These are phyloP conservation scores for Leishmania amazonensis DNA, from an alignment of 208 protist species.

Conservation along the genomic window DNA sequence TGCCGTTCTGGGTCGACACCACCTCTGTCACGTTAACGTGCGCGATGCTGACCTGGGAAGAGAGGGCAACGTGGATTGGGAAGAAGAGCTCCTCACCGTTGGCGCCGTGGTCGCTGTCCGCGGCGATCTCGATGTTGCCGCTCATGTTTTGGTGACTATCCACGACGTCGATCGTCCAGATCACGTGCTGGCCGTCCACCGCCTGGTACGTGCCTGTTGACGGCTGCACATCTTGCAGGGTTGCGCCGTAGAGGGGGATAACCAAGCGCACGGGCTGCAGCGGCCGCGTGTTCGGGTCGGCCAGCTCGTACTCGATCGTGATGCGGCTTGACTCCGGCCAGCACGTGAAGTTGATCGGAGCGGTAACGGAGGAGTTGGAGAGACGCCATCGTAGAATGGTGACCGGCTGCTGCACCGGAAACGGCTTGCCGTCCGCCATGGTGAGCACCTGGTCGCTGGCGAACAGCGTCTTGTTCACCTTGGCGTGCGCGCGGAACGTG, in stretches of 20 bases:
- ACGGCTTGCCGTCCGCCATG: slow-evolving; percentile 81
- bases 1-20: slow-evolving; percentile 55
- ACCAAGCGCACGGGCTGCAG: slow-evolving; percentile 57
- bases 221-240: slow-evolving; percentile 35
- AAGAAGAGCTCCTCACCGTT: slow-evolving; percentile 67
- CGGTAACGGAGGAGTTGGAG: slow-evolving; percentile 25
- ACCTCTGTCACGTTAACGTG: slow-evolving; percentile 64
- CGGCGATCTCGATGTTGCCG: slow-evolving; percentile 74
- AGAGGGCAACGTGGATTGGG: slow-evolving; percentile 68
- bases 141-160: slow-evolving; percentile 44
- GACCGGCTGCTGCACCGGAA: slow-evolving; percentile 79
- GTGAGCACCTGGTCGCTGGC: slow-evolving; percentile 68
- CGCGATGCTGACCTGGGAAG: slow-evolving; percentile 42
- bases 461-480: slow-evolving; percentile 86
- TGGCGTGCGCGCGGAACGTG: slow-evolving; percentile 85
- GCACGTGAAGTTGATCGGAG: slow-evolving; percentile 79
- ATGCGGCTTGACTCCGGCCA: slow-evolving; percentile 72
- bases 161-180: slow-evolving; percentile 73
- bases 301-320: slow-evolving; percentile 86
- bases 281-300: slow-evolving; percentile 32
- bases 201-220: slow-evolving; percentile 51
- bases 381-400: slow-evolving; percentile 81
- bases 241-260: slow-evolving; percentile 65
- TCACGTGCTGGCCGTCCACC: slow-evolving; percentile 31
- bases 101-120: slow-evolving; percentile 29